A percentile compares a stretch with the other conserved stretches of the same genome.
Conservation (phyloP, 176 grass and related monocot species). For the Oryza glaberrima region DNA sequence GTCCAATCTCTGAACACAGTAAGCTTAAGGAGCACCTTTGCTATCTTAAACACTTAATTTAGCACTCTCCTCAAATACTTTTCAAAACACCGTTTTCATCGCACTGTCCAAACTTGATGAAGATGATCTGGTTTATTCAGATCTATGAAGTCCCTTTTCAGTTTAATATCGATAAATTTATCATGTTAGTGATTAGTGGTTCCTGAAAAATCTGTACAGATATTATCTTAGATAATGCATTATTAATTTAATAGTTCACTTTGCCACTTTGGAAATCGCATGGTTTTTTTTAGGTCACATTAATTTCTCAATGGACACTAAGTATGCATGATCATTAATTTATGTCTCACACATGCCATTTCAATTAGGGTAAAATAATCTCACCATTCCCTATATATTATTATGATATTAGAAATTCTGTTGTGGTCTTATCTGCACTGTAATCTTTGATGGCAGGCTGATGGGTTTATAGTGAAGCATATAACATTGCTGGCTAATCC, state of each 20-base stretch:
- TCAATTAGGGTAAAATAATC: not conserved
- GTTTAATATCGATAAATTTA: not conserved
- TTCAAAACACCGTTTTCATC: not conserved
- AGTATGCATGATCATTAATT: not conserved
- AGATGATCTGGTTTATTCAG: not conserved
- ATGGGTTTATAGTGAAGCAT: constrained; percentile 70
- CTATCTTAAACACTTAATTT: not conserved
- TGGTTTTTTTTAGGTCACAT: not conserved
- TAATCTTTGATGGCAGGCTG: constrained; percentile 55
- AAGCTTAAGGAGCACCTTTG: not conserved
- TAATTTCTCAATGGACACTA: not conserved
- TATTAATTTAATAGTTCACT: constrained; percentile 8
- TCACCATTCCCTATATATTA: not conserved
- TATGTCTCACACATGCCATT: not conserved
- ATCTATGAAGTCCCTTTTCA: not conserved
- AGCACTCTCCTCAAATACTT: not conserved
- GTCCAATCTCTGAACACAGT: not conserved
- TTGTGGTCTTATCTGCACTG: not conserved
- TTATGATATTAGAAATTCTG: constrained; percentile 4
- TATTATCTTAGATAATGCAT: not conserved
- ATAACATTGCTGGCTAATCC: constrained; percentile 74
- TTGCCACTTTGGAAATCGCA: not conserved
- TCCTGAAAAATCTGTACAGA: not conserved
- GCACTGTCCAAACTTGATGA: not conserved
- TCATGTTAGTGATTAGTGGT: not conserved